A percentile compares a stretch with the other conserved stretches of the same genome.
These are phyloP conservation scores for Toxicodendron radicans DNA, from an alignment of 345 rosid genomes.

Conservation along the genomic window DNA sequence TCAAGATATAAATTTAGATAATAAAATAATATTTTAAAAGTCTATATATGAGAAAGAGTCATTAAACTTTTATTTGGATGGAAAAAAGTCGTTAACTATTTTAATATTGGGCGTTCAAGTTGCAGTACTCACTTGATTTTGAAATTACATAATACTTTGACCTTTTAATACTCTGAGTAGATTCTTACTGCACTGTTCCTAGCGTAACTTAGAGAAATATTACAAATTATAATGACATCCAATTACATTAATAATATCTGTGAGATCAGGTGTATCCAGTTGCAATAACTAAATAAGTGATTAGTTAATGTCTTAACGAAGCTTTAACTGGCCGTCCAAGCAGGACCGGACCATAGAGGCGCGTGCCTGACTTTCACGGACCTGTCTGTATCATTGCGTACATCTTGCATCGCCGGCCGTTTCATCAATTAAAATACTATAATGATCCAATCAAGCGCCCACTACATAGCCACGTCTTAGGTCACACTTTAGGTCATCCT, in stretches of 20 bases:
- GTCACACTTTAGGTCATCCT: constrained; percentile 2
- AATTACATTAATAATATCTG: neutral
- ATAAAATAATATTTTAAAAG: too few relatives aligned
- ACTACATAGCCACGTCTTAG: constrained; percentile 20
- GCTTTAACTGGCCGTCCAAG: constrained; percentile 29
- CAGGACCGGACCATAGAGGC: constrained; percentile 2
- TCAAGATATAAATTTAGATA: too few relatives aligned
- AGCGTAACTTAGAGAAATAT: too few relatives aligned
- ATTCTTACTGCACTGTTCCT: too few relatives aligned
- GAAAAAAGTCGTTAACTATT: too few relatives aligned
- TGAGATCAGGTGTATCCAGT: neutral
- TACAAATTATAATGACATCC: too few relatives aligned
- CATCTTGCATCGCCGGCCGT: constrained; percentile 33
- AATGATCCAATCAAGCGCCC: constrained; percentile 9
- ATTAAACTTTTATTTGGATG: too few relatives aligned
- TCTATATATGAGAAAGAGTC: too few relatives aligned
- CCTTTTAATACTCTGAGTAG: too few relatives aligned
- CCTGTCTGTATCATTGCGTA: constrained; percentile 24
- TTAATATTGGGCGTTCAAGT: too few relatives aligned
- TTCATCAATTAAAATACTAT: constrained; percentile 7
- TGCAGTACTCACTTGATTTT: neutral
- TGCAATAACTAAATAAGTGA: neutral
- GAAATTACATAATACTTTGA: neutral
- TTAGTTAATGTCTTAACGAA: neutral
- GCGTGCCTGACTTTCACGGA: constrained; percentile 25